Evolutionary conservation across 2,329 filamentous ascomycete species (phyloP).

Genomic region (Dryadomyces quercus-mongolicae): DNA sequence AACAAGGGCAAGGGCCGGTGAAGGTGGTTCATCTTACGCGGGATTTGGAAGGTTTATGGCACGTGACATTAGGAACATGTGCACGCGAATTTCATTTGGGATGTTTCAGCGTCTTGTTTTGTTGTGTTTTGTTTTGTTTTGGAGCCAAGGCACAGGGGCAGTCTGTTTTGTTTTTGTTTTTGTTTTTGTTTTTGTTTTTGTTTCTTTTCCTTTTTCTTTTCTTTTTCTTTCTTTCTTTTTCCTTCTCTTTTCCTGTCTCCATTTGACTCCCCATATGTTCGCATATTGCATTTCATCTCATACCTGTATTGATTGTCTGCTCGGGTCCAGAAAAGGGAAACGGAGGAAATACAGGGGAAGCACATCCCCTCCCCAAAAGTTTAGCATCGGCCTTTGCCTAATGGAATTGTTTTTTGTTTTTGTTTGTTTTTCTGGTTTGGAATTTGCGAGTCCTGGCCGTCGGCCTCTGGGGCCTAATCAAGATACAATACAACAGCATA

Average conservation of each 20-base stretch:
- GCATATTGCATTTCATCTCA: not conserved
- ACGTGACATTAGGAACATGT: not conserved
- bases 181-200: not conserved
- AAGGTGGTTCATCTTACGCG: not conserved
- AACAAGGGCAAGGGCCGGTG: conserved; percentile 11
- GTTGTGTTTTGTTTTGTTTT: too few species aligned
- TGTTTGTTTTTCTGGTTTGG: too few species aligned
- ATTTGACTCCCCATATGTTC: not conserved
- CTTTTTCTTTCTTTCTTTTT: not conserved
- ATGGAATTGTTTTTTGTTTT: too few species aligned
- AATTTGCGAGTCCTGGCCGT: too few species aligned
- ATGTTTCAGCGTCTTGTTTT: too few species aligned
- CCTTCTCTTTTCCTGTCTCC: not conserved
- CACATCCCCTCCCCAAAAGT: not conserved
- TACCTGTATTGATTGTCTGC: not conserved
- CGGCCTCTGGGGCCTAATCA: too few species aligned
- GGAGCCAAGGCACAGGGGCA: too few species aligned
- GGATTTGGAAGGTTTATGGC: not conserved
- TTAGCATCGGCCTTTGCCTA: not conserved
- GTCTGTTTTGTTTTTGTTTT: not conserved
- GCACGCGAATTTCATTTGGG: too few species aligned
- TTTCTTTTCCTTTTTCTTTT: not conserved
- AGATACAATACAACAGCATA: too few species aligned
- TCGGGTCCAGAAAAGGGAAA: not conserved
- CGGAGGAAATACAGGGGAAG: not conserved